Evolutionary conservation across 768 basidiomycete species (phyloP), one percentile per base, ranked within the genome.

Genomic region (Leccinellum luteum): DNA sequence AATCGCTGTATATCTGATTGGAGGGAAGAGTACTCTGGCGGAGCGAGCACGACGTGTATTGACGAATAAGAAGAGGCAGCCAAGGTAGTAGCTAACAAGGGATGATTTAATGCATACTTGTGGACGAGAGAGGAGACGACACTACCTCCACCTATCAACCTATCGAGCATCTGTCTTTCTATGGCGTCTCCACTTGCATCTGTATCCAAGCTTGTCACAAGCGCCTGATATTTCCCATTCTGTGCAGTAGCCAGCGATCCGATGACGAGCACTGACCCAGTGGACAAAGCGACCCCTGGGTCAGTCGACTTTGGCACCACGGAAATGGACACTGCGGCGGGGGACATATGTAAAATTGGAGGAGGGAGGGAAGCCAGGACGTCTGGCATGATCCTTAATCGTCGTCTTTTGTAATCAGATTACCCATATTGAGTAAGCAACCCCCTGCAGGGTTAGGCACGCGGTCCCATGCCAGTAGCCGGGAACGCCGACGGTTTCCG

Each of bases 151-250:
- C 91, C 92, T 15, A 92, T 75, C 59, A 95, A 74, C 59, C 93
- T 79, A 70, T 95, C 92, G 28, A 94, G 74, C 76, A 94, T 84
- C 68, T 92, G 86, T 66, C 81, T 86, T 64, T 94, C 91, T 30
- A 92, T 85, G 32, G 74, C 66, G 60, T 79, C 72, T 19, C 63
- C 60, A 23, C 34, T 28, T 28, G 60, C 30, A 17, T 76, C 78
- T 56, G 71, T 72, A 70, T 84, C 82, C 57, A 92, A 74, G 61
- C 79, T 76, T 7, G 83, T 78, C 52, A 92, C 79, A 59, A 91
- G 74, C 1, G 80, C 71, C 70, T 93, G 90, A 68, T 92, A 93
- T 68, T 79, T 81, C 31, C 92, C 93, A 66, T 92, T 84, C 68
- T 84, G 81, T 4, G 92, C 92, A 0, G 91, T 89, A 4, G 80